These are phyloP conservation scores for Cetradonia linearis DNA, from an alignment of 495 filamentous ascomycete genomes.

Conservation along the genomic window DNA sequence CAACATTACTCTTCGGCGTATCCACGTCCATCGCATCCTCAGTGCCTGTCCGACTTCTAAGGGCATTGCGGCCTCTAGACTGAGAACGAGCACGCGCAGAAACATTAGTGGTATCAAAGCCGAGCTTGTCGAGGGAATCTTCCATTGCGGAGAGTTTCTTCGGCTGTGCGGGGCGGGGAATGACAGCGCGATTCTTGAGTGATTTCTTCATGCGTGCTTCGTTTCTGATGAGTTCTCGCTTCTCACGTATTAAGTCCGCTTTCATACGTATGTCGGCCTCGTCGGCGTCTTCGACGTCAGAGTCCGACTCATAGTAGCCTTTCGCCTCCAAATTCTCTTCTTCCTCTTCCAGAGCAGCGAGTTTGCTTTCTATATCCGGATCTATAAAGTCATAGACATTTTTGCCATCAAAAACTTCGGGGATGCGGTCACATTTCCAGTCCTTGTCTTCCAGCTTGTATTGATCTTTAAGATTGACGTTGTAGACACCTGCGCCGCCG, in stretches of 20 bases:
- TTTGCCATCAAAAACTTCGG: constrained; percentile 84
- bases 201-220: constrained; percentile 85
- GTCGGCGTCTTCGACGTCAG: constrained; percentile 65
- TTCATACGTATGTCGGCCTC: constrained; percentile 80
- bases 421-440: constrained; percentile 93
- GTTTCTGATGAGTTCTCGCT: constrained; percentile 77
- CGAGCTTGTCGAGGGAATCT: constrained; percentile 68
- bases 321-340: constrained; percentile 81
- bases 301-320: constrained; percentile 66
- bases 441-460: constrained; percentile 75
- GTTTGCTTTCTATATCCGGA: constrained; percentile 86
- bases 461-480: constrained; percentile 76
- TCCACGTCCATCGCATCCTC: constrained; percentile 84
- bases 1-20: constrained; percentile 37
- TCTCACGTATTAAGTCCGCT: constrained; percentile 90
- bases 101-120: constrained; percentile 70
- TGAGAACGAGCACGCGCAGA: constrained; percentile 59
- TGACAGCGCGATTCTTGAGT: constrained; percentile 88
- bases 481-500: constrained; percentile 91
- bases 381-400: constrained; percentile 97
- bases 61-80: constrained; percentile 56
- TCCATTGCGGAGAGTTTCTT: constrained; percentile 80
- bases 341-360: constrained; percentile 84
- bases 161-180: constrained; percentile 63
- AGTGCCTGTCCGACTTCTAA: constrained; percentile 34